These are phyloP conservation scores for Daldinia loculata DNA, from an alignment of 495 filamentous ascomycete species.

Conservation along the genomic window DNA sequence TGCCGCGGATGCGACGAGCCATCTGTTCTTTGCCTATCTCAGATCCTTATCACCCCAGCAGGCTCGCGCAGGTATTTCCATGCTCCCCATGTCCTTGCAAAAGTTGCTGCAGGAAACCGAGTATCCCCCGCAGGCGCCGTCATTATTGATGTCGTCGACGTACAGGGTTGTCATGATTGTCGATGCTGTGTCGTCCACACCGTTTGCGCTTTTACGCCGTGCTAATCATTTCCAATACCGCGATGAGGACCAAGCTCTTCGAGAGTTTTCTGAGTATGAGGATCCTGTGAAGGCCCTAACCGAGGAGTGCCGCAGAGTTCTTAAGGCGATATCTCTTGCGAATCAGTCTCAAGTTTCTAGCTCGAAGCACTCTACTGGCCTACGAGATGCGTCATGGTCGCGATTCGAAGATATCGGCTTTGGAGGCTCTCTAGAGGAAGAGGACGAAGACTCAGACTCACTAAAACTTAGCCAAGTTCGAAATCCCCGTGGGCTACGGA, in stretches of 20 bases:
- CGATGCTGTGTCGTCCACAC: conserved; percentile 92
- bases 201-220: conserved; percentile 87
- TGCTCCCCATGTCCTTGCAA: conserved; percentile 88
- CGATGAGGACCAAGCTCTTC: conserved; percentile 82
- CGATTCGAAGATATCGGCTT: conserved; percentile 97
- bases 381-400: conserved; percentile 92
- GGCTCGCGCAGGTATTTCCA: conserved; percentile 75
- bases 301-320: conserved; percentile 90
- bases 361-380: conserved; percentile 71
- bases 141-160: conserved; percentile 79
- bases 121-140: conserved; percentile 86
- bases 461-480: conserved; percentile 45
- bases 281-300: conserved; percentile 89
- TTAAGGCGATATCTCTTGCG: conserved; percentile 84
- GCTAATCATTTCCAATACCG: conserved; percentile 96
- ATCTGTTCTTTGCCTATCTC: conserved; percentile 97
- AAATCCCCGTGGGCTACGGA: conserved; percentile 58
- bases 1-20: conserved; percentile 93
- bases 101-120: conserved; percentile 90
- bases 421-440: conserved; percentile 75
- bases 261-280: conserved; percentile 84
- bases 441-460: conserved; percentile 69
- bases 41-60: conserved; percentile 86
- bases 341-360: conserved; percentile 81
- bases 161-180: conserved; percentile 97